Base-by-base conservation (phyloP, 2,329 filamentous ascomycete genomes). In the Colletotrichum lini region DNA sequence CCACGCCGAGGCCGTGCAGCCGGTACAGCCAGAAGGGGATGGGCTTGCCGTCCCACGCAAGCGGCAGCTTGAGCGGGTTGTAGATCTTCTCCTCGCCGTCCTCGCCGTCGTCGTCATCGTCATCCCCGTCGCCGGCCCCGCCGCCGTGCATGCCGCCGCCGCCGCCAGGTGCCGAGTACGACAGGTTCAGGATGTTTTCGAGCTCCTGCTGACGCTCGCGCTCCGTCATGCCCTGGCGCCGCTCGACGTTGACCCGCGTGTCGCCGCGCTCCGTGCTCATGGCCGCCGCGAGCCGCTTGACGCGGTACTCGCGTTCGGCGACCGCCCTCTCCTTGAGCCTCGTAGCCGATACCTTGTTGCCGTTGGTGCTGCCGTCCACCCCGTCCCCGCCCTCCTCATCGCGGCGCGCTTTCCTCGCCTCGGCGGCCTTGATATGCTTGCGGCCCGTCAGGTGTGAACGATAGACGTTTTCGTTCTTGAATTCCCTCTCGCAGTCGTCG, bases 21-120 rank as follows among this genome's bases (percentile, higher is more conserved):
- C 98, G 96, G 87, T 98, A 99, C 18, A 99, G 88, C 96, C 96
- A 99, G 85, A 96, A 99, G 0, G 97, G 96, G 77, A 99, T 99
- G 0, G 97, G 96, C 80, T 99, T 99, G 76, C 97, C 96, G 76
- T 99, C 96, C 97, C 97, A 99, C 2, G 94, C 96, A 9, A 99
- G 88, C 0, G 96, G 96, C 2, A 99, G 87, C 80, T 99, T 99
- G 75, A 99, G 88, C 0, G 96, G 96, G 80, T 99, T 99, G 86
- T 98, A 98, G 71, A 98, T 93, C 79, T 92, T 95, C 74, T 98
- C 95, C 53, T 96, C 94, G 49, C 91, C 93, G 16, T 94, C 91
- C 3, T 91, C 90, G 0, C 92, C 93, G 0, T 94, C 93, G 13
- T 90, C 90, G 1, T 92, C 91, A 0, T 89, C 89, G 74, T 77